These are phyloP conservation scores for Amanita thiersii DNA, from an alignment of 768 basidiomycete species.

Conservation along the genomic window DNA sequence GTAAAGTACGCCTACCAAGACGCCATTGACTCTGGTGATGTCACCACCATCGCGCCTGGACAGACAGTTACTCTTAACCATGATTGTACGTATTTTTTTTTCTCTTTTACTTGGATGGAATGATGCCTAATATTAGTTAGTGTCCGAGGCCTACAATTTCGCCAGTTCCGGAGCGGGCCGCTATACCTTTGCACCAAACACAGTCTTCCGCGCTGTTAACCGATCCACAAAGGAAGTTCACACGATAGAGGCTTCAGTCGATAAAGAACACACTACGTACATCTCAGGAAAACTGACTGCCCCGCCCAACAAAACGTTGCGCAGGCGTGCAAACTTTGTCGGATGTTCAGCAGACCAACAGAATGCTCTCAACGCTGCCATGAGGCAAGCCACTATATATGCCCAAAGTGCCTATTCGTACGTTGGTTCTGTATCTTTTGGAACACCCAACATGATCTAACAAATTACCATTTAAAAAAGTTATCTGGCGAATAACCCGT, in stretches of 20 bases:
- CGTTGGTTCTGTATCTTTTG: too few species aligned
- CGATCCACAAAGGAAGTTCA: too few species aligned
- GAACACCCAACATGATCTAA: too few species aligned
- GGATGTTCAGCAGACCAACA: conserved; percentile 30
- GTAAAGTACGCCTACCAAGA: conserved; percentile 30
- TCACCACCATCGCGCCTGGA: conserved; percentile 36
- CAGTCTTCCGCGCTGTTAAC: conserved; percentile 28
- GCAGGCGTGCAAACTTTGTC: conserved; percentile 18
- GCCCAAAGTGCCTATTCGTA: conserved; percentile 26
- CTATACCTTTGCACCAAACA: conserved; percentile 27
- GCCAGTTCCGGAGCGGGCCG: conserved; percentile 23
- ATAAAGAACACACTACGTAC: conserved; percentile 25
- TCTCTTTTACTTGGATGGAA: too few species aligned
- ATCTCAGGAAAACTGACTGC: conserved; percentile 29
- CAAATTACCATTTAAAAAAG: too few species aligned
- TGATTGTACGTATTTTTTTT: conserved; percentile 21
- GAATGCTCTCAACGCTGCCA: conserved; percentile 25
- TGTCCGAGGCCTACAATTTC: conserved; percentile 37
- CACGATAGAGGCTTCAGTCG: conserved; percentile 21
- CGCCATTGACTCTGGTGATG: conserved; percentile 18
- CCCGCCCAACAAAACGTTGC: conserved; percentile 13
- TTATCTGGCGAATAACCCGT: too few species aligned
- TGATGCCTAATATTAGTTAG: too few species aligned
- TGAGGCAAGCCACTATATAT: conserved; percentile 30
- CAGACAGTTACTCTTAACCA: conserved; percentile 25